phyloP scores from a whole-genome alignment of 257 asterid species.

The Apocynum venetum region DNA sequence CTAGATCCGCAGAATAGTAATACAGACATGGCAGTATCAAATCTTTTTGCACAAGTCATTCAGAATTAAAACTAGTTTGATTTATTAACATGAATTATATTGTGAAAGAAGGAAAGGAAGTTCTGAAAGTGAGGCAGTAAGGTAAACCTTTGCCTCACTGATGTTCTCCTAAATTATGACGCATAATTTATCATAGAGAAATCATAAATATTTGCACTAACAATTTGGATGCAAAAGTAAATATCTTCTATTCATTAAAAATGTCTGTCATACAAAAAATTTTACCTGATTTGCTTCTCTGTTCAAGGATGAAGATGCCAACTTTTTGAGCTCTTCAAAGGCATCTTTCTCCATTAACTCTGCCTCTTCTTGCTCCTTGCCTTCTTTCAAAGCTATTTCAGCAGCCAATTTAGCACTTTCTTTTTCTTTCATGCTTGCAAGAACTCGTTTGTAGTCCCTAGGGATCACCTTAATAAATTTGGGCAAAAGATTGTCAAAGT shows the following conservation, averaged over 20 bases:
- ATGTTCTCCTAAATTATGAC: neutral
- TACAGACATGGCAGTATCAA: neutral
- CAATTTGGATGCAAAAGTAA: neutral
- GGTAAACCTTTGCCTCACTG: neutral
- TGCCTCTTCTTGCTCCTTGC: conserved; percentile 61
- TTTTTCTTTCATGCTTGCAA: conserved; percentile 59
- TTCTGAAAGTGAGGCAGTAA: neutral
- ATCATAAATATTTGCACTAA: neutral
- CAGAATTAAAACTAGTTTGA: neutral
- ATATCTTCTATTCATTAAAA: neutral
- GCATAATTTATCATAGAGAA: neutral
- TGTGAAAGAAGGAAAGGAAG: no score
- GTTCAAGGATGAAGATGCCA: conserved; percentile 51
- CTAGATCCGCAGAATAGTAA: no score
- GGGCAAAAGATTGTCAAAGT: conserved; percentile 68
- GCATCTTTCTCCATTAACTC: conserved; percentile 76
- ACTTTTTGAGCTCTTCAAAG: conserved; percentile 85
- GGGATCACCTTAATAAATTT: conserved; percentile 91
- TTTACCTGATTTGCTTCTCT: conserved; percentile 47
- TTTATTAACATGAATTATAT: neutral
- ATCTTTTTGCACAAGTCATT: neutral
- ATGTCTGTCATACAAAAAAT: neutral
- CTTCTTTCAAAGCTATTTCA: conserved; percentile 49
- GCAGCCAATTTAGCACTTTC: conserved; percentile 43
- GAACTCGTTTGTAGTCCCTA: conserved; percentile 79